Conservation (phyloP, 106 monocot species). For the Dendrobium catenatum region DNA sequence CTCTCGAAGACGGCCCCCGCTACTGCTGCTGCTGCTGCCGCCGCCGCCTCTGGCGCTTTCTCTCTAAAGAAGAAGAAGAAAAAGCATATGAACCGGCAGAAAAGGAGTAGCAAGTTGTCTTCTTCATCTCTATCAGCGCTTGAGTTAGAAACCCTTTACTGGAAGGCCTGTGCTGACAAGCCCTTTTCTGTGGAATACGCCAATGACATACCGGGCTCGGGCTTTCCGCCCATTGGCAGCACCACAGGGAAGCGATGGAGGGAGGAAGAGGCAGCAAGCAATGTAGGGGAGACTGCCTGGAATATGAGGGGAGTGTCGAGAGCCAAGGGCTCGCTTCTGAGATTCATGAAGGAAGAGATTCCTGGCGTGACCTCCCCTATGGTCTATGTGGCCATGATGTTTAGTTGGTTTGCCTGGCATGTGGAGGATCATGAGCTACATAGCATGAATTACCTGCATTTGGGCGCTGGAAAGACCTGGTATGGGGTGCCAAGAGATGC, state of each 20-base stretch:
- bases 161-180: slow-evolving; percentile 53
- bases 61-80: background rate
- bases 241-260: slow-evolving; percentile 15
- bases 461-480: slow-evolving; percentile 80
- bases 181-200: slow-evolving; percentile 80
- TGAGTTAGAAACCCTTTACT: slow-evolving; percentile 66
- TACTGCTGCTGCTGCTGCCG: background rate
- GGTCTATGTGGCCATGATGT: slow-evolving; percentile 84
- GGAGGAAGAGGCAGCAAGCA: slow-evolving; percentile 25
- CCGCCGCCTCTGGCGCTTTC: background rate
- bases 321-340: slow-evolving; percentile 55
- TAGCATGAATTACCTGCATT: slow-evolving; percentile 81
- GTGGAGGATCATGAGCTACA: slow-evolving; percentile 91
- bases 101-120: background rate
- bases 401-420: slow-evolving; percentile 96
- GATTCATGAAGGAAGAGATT: slow-evolving; percentile 86
- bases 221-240: slow-evolving; percentile 24
- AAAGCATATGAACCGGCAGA: background rate
- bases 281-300: slow-evolving; percentile 81
- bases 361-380: slow-evolving; percentile 86
- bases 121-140: slow-evolving; percentile 22
- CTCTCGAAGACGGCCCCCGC: slow-evolving; percentile 10
- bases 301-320: slow-evolving; percentile 75
- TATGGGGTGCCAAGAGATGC: slow-evolving; percentile 88
- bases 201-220: slow-evolving; percentile 83